Base-by-base conservation (phyloP, 2,329 filamentous ascomycete species). In the Trichoderma lentiforme region DNA sequence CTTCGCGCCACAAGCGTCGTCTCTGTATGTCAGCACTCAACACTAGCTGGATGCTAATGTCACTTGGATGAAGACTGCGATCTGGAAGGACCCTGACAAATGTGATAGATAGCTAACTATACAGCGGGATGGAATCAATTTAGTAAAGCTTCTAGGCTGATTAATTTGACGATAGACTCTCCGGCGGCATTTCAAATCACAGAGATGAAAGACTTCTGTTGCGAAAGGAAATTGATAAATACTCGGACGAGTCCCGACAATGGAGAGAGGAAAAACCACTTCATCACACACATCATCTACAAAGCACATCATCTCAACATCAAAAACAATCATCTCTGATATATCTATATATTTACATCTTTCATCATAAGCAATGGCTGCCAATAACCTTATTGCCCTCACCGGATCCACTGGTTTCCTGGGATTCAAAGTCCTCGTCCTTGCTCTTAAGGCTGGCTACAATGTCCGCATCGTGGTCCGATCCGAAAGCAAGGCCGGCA, bases 391-490 rank as follows among this genome's bases (percentile, higher is more conserved):
- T 12, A 32, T 67, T 12, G 51, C 34, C 28, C 64, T 67, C 9
- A 67, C 64, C 26, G 64, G 64, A 26, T 26, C 64, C 18, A 67
- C 64, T 18, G 64, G 64, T 18, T 67, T 67, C 51, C 32, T 67
- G 1, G 64, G 64, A 26, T 67, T 36, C 51, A 67, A 14, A 18
- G 51, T 58, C 32, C 53, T 58, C 4, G n/a, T 26, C 18, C 0
- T 15, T 28, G 64, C 64, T 15, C 64, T 67, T 14, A 39, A 67
- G 6, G 32, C 64, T 12, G 51, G 64, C 18, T 58, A 67, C 34
- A 26, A 43, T 58, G 64, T 67, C 24, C 64, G 64, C 6, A 43
- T 67, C 15, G 53, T 58, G 24, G 64, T 67, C 18, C 51, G 64
- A 11, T 67, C 64, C 30, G 28, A 15, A 7, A 21, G 15, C 51